phyloP scores from a whole-genome alignment of 805 yeast species.

The Yarrowia porcina region DNA sequence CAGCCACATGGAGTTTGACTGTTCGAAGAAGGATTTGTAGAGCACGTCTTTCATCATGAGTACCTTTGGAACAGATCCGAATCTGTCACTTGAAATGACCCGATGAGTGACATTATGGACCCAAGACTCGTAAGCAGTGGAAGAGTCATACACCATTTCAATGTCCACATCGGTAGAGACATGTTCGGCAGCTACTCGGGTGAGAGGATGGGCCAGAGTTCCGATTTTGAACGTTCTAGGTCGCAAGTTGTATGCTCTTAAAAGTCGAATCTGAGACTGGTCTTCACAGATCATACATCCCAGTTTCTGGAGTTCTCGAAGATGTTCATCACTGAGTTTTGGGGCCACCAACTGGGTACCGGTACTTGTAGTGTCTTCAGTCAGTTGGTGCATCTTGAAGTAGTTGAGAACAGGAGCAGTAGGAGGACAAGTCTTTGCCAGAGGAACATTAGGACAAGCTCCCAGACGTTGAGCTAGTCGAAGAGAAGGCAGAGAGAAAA shows the following conservation, averaged over 20 bases:
- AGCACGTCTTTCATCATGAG: conserved; percentile 21
- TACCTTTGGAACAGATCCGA: neutral
- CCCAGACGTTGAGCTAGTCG: conserved; percentile 18
- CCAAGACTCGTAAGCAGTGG: conserved; percentile 19
- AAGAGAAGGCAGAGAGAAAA: conserved; percentile 16
- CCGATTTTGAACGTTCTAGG: conserved; percentile 23
- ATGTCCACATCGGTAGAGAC: neutral
- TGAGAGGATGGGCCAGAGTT: conserved; percentile 13
- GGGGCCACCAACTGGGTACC: neutral
- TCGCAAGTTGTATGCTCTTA: conserved; percentile 19
- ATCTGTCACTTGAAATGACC: conserved; percentile 2
- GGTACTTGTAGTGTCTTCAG: neutral
- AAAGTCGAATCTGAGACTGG: conserved; percentile 3
- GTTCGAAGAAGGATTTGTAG: conserved; percentile 19
- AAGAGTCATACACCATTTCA: conserved; percentile 12
- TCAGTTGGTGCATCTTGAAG: neutral
- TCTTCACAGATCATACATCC: conserved; percentile 14
- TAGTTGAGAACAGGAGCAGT: conserved; percentile 8
- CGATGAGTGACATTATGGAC: conserved; percentile 11
- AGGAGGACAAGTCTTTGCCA: conserved; percentile 19
- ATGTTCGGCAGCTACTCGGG: conserved; percentile 17
- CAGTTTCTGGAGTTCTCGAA: neutral
- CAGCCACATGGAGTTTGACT: conserved; percentile 21
- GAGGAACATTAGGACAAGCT: neutral
- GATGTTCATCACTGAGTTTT: neutral